A percentile compares a stretch with the other conserved stretches of the same genome.
Evolutionary conservation across 208 protist species (phyloP).

Genomic region (Acanthamoeba culbertsoni): DNA sequence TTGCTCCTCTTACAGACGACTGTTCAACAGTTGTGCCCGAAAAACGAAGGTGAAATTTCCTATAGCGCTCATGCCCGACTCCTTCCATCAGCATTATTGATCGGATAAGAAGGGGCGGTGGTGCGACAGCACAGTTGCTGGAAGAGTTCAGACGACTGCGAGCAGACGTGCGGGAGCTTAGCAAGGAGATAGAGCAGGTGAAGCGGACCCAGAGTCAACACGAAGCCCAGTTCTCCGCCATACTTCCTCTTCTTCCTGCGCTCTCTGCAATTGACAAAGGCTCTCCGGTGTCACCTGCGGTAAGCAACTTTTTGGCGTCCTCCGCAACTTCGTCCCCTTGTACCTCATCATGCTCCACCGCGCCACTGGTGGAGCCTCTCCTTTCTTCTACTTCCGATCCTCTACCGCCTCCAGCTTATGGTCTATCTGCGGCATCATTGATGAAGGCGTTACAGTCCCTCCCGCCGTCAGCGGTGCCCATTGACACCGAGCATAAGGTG

Average conservation of each 20-base stretch:
- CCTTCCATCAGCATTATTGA: too few species aligned
- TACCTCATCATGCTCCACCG: not conserved
- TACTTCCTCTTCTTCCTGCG: not conserved
- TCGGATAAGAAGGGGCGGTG: not conserved
- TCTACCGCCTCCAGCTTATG: too few species aligned
- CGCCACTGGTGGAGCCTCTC: not conserved
- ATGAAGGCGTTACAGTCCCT: too few species aligned
- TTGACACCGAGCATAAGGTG: too few species aligned
- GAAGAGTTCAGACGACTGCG: not conserved
- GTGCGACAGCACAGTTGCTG: not conserved
- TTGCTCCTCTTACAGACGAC: too few species aligned
- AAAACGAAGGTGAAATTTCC: too few species aligned
- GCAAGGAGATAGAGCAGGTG: not conserved
- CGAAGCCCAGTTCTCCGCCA: not conserved
- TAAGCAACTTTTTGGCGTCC: not conserved
- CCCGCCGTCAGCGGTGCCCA: too few species aligned
- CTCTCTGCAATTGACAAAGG: not conserved
- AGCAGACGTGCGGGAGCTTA: not conserved
- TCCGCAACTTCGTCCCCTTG: not conserved
- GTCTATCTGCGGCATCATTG: too few species aligned
- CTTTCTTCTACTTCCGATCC: too few species aligned
- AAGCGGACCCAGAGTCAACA: not conserved
- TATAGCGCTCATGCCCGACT: too few species aligned
- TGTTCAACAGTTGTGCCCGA: too few species aligned
- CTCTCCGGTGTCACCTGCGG: not conserved